Percentiles rank a stretch among this genome's conserved stretches.
phyloP scores from a whole-genome alignment of 768 basidiomycete genomes.

The Pleurotus cornucopiae region DNA sequence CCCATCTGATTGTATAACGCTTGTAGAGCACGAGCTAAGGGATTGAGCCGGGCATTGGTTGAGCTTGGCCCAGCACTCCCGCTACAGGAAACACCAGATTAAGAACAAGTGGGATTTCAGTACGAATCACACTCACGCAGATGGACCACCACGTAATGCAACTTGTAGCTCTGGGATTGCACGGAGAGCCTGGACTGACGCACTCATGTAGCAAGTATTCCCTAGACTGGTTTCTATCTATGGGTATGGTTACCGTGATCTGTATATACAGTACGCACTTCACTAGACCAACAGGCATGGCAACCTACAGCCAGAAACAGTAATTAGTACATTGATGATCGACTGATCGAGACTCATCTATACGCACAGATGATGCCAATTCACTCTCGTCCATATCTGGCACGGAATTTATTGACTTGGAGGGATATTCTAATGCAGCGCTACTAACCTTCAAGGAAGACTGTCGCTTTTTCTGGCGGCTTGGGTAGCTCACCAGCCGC shows the following conservation, averaged over 20 bases:
- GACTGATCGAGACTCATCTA: conserved; percentile 13
- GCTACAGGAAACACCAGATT: too few relatives aligned
- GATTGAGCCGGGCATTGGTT: conserved; percentile 15
- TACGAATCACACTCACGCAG: conserved; percentile 33
- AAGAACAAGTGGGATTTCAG: too few relatives aligned
- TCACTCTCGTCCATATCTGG: conserved; percentile 5
- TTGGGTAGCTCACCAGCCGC: conserved; percentile 90
- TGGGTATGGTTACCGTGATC: not conserved
- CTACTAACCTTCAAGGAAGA: conserved; percentile 78
- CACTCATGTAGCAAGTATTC: conserved; percentile 98
- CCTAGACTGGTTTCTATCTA: conserved; percentile 48
- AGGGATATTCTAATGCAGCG: not conserved
- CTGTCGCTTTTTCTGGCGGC: conserved; percentile 71
- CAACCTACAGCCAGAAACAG: conserved; percentile 42
- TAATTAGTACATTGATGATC: not conserved
- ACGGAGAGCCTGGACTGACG: conserved; percentile 90
- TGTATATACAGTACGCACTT: conserved; percentile 43
- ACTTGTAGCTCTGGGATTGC: conserved; percentile 85
- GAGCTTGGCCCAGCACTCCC: conserved; percentile 12
- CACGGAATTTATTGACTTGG: not conserved
- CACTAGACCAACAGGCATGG: conserved; percentile 74
- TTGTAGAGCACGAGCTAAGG: conserved; percentile 50
- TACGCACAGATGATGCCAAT: conserved; percentile 1
- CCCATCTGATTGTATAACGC: conserved; percentile 73
- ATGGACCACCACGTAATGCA: conserved; percentile 41